A percentile compares a stretch with the other conserved stretches of the same genome.
These are phyloP conservation scores for Alternaria arborescens DNA, from an alignment of 2,329 filamentous ascomycete species.

Conservation along the genomic window DNA sequence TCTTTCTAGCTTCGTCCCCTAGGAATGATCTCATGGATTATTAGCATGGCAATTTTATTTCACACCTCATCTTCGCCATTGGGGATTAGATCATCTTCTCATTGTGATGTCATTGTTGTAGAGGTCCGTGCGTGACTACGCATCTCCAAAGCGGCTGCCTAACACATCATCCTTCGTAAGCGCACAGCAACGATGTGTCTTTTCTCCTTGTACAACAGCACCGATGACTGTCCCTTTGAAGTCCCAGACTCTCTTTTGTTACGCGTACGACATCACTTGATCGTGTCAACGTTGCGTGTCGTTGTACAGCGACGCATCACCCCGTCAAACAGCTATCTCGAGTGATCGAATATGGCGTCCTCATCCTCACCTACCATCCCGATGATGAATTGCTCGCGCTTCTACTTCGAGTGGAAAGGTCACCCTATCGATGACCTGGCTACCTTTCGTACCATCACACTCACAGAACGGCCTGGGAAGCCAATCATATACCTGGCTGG, in stretches of 20 bases:
- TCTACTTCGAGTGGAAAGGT: constrained; percentile 48
- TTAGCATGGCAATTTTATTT: neutral
- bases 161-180: neutral
- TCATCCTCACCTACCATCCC: neutral
- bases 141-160: constrained; percentile 1
- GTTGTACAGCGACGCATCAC: neutral
- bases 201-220: neutral
- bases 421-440: constrained; percentile 44
- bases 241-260: neutral
- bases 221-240: neutral
- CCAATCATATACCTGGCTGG: constrained; percentile 50
- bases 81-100: neutral
- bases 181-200: neutral
- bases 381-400: constrained; percentile 35
- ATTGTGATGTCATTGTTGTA: constrained; percentile 6
- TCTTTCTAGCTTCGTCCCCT: no score
- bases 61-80: neutral
- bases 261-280: neutral
- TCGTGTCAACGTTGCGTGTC: neutral
- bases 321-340: neutral
- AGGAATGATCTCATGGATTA: neutral
- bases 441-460: constrained; percentile 35
- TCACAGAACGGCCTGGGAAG: constrained; percentile 31
- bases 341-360: neutral
- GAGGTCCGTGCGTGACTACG: constrained; percentile 1